Conservation (phyloP, 108 stramenopile genomes). For the Halocafeteria seosinensis region DNA sequence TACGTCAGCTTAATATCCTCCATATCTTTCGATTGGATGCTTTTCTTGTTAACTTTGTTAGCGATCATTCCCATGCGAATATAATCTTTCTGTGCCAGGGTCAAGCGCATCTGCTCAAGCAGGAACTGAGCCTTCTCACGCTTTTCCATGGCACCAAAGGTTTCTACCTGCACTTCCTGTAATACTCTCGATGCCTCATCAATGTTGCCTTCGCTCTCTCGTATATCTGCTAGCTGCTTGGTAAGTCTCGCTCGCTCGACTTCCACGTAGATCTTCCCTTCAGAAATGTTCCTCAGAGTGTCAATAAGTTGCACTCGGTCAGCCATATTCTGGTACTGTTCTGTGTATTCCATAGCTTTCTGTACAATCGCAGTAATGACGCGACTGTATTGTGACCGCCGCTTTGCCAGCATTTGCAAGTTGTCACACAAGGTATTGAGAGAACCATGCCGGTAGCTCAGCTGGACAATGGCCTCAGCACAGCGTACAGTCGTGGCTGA, state of each 20-base stretch:
- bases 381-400: background rate
- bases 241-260: slow-evolving; percentile 77
- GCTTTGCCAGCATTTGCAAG: background rate
- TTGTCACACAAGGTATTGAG: background rate
- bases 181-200: slow-evolving; percentile 63
- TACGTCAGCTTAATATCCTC: slow-evolving; percentile 67
- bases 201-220: slow-evolving; percentile 55
- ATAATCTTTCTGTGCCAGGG: slow-evolving; percentile 74
- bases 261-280: slow-evolving; percentile 94
- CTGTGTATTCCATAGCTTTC: background rate
- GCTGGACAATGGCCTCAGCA: background rate
- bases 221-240: slow-evolving; percentile 51
- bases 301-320: slow-evolving; percentile 52
- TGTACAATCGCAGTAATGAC: background rate
- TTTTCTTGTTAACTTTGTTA: slow-evolving; percentile 72
- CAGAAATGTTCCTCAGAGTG: slow-evolving; percentile 69
- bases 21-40: slow-evolving; percentile 67
- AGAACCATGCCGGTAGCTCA: background rate
- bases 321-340: slow-evolving; percentile 1
- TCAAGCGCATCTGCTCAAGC: slow-evolving; percentile 88
- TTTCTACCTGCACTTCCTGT: slow-evolving; percentile 96
- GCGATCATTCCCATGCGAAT: slow-evolving; percentile 79
- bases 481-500: background rate
- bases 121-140: slow-evolving; percentile 95
- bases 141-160: slow-evolving; percentile 80